phyloP scores from a whole-genome alignment of 2,329 filamentous ascomycete species.

The Beauveria rudraprayagi region DNA sequence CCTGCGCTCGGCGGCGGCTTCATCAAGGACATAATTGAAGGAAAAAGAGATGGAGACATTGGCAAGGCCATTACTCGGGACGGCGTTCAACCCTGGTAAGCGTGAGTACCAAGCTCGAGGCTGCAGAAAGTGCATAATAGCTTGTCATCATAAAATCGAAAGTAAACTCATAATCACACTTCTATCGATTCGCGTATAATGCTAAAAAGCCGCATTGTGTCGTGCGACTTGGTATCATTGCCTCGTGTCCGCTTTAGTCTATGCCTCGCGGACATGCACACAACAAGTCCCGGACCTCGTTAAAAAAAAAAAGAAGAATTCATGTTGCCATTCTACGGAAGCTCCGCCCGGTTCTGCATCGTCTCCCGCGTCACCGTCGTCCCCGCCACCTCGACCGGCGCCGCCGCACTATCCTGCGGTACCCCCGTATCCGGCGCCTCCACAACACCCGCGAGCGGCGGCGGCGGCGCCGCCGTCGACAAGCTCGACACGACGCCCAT shows the following conservation, averaged over 20 bases:
- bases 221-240: neutral
- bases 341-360: constrained; percentile 5
- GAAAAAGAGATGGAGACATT: constrained; percentile 30
- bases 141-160: too few relatives aligned
- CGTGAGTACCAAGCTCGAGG: neutral
- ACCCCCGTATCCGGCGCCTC: constrained; percentile 2
- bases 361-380: neutral
- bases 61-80: constrained; percentile 26
- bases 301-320: neutral
- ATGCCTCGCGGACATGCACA: neutral
- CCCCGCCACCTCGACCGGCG: constrained; percentile 7
- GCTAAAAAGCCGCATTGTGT: neutral
- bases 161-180: neutral
- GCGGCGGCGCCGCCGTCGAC: neutral
- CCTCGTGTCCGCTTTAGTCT: neutral
- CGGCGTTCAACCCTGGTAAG: constrained; percentile 11
- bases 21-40: constrained; percentile 32
- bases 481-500: neutral
- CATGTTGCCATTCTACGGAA: neutral
- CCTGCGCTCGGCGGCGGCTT: constrained; percentile 29
- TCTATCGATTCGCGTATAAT: neutral
- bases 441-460: neutral
- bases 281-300: neutral
- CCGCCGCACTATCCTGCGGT: neutral
- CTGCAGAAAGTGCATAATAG: neutral